Evolutionary conservation across 495 filamentous ascomycete species (phyloP), one percentile per base, ranked within the genome.

Genomic region (Neurospora sp.): DNA sequence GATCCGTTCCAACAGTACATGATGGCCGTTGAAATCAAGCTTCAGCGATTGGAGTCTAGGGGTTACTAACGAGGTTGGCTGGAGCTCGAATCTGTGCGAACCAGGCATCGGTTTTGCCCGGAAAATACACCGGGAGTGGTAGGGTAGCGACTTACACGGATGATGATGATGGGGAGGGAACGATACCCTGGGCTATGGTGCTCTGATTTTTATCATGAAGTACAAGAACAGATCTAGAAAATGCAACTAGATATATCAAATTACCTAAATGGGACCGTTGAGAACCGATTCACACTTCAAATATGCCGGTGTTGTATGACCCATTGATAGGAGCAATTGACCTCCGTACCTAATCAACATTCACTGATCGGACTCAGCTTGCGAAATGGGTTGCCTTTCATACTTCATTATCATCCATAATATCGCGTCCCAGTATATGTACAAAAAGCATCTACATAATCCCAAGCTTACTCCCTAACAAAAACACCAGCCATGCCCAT

Each of bases 401-500:
- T 35, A 59, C 41, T 31, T 16, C 27, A 31, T 62, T 18, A 18
- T 31, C 3, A 66, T 16, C 14, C 54, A 18, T 66, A 1, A 35
- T 8, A 66, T 66, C 54, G 1, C 54, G 31, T 66, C 27, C 27
- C 12, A 4, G 23, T 9, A 4, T 1, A 66, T 66, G 1, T 35
- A 73, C 54, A 38, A 41, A 41, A 8, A 39, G 11, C 23, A 7
- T n/a, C 27, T 14, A 14, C 38, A 20, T 2, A 14, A 12, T 2
- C 23, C 44, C 10, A 14, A 23, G 2, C n/a, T 83, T 89, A 94
- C 84, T 95, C 93, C 75, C 90, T 88, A 54, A 96, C 91, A 85
- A 94, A 93, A 79, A 95, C 85, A 37, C 91, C 92, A 23, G 92
- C 92, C 93, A 94, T 94, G 14, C 93, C 93, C 93, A 94, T 94